Evolutionary conservation across 2,329 filamentous ascomycete species (phyloP), one percentile per base, ranked within the genome.

Genomic region (Alternaria arborescens): DNA sequence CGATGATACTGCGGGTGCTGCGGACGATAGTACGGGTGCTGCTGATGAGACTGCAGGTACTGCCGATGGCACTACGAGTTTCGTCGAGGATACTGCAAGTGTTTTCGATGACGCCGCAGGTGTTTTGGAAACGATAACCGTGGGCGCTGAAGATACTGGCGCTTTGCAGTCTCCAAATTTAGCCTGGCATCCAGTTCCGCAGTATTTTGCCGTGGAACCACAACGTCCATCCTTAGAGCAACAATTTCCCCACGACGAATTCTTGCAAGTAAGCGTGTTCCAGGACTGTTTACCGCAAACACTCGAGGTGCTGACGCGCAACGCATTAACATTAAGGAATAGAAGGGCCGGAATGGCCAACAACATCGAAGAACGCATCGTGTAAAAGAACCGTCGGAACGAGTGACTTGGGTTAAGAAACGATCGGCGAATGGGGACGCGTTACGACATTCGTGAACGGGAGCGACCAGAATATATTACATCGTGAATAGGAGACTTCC

Each of bases 181-280:
- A 34, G n/a, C 36, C 54, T 65, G 61, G 34, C 74, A 78, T 8
- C 70, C 70, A 11, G 63, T 64, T 26, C 65, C 66, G 51, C 73
- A 76, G 55, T 44, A n/a, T 20, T 34, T 18, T 36, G 52, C 3
- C 12, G 40, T 36, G 20, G 41, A 44, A 26, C 52, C 52, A 36
- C 52, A 55, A 44, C 40, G 42, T 26, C 52, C 40, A 44, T 36
- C 18, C 28, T 36, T 55, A 10, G 52, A 55, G 41, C 52, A 55
- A 44, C 52, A 55, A 20, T 46, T 55, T 44, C 52, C 52, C 40
- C 40, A 55, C 7, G 38, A 26, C 20, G 40, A 44, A 34, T 28
- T 28, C 42, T 46, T 55, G 52, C 52, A 55, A 44, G 52, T 55
- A 44, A 55, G 52, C 48, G 48, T 55, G 5, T 44, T 55, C 52